These are phyloP conservation scores for Sordaria brevicollis DNA, from an alignment of 495 filamentous ascomycete genomes.

Conservation along the genomic window DNA sequence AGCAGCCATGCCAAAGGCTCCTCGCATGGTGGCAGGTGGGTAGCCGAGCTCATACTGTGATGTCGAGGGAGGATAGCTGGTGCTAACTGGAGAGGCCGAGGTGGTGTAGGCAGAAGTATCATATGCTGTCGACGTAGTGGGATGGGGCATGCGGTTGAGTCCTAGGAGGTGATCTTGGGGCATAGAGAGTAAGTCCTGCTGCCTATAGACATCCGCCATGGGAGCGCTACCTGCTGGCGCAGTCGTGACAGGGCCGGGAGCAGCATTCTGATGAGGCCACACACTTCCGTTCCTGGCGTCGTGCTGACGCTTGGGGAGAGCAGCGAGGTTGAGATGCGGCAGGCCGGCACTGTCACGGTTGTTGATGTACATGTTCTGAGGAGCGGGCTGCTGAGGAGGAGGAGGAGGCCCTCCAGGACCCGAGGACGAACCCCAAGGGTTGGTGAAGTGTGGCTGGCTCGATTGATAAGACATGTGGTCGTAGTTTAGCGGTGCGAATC, in stretches of 20 bases:
- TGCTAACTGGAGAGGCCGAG: conserved; percentile 48
- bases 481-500: conserved; percentile 72
- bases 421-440: conserved; percentile 65
- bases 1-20: conserved; percentile 43
- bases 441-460: conserved; percentile 76
- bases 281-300: conserved; percentile 15
- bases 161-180: conserved; percentile 58
- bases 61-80: conserved; percentile 59
- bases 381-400: conserved; percentile 20
- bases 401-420: conserved; percentile 10
- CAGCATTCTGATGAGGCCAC: conserved; percentile 61
- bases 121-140: conserved; percentile 39
- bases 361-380: conserved; percentile 46
- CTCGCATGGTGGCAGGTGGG: conserved; percentile 53
- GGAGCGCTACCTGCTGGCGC: conserved; percentile 65
- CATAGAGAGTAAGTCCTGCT: conserved; percentile 62
- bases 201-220: conserved; percentile 47
- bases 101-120: conserved; percentile 40
- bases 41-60: conserved; percentile 57
- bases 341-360: conserved; percentile 20
- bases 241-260: conserved; percentile 53
- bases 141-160: conserved; percentile 39
- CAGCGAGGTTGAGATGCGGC: conserved; percentile 34
- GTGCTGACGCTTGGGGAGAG: conserved; percentile 29
- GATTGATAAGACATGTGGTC: conserved; percentile 55